phyloP scores from a whole-genome alignment of 805 yeast genomes.

The Candida nanaspora region DNA sequence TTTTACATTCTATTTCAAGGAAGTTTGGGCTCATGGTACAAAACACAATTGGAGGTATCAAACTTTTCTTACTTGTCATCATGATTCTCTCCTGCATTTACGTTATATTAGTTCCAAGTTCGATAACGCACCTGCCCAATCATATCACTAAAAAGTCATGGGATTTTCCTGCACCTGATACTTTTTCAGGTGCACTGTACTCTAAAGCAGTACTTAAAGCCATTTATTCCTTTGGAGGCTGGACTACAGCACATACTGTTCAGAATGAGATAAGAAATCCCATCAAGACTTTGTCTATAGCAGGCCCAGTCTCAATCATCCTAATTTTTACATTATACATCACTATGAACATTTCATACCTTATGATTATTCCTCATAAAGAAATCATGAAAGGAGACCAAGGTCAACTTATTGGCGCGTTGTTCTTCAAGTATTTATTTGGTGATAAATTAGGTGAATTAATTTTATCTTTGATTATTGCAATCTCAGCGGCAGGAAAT shows the following conservation, averaged over 20 bases:
- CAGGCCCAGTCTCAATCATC: conserved; percentile 37
- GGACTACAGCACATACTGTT: conserved; percentile 43
- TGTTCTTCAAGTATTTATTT: conserved; percentile 36
- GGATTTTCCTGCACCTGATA: conserved; percentile 10
- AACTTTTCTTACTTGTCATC: conserved; percentile 30
- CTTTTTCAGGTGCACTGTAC: conserved; percentile 27
- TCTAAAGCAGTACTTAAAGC: conserved; percentile 40
- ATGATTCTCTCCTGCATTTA: conserved; percentile 35
- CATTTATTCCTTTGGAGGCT: conserved; percentile 39
- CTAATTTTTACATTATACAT: conserved; percentile 32
- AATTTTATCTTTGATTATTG: conserved; percentile 35
- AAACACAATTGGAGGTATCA: conserved; percentile 37
- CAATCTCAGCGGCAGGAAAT: conserved; percentile 42
- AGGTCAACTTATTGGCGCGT: conserved; percentile 37
- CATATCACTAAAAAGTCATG: conserved; percentile 10
- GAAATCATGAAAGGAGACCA: conserved; percentile 33
- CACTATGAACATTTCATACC: conserved; percentile 36
- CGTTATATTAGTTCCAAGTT: conserved; percentile 29
- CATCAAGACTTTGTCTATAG: conserved; percentile 33
- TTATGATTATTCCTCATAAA: conserved; percentile 34
- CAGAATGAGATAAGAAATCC: conserved; percentile 43
- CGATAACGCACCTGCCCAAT: conserved; percentile 12
- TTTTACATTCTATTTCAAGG: conserved; percentile 34
- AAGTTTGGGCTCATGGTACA: conserved; percentile 35
- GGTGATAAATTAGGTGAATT: conserved; percentile 34